Conservation (phyloP, 228 moss, liverwort and hornwort species). For the Sphagnum fallax region DNA sequence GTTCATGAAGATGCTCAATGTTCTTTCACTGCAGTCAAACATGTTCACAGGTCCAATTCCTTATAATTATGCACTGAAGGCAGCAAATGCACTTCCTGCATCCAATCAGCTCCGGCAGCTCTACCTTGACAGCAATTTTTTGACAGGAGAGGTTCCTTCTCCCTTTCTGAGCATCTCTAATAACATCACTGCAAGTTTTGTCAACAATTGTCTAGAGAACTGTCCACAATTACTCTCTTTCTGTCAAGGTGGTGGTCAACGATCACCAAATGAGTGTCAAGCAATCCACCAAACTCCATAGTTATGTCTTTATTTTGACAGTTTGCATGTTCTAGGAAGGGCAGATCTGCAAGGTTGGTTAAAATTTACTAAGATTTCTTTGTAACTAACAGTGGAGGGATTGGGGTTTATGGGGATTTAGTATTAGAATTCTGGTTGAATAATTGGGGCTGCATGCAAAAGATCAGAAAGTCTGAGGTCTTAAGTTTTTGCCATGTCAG, state of each 20-base stretch:
- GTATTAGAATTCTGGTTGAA: no score
- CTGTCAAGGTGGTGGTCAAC: constrained; percentile 47
- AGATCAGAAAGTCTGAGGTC: no score
- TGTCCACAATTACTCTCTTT: constrained; percentile 42
- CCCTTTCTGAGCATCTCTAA: constrained; percentile 36
- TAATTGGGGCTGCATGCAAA: no score
- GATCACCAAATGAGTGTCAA: constrained; percentile 4
- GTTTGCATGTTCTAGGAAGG: no score
- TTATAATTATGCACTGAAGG: constrained; percentile 40
- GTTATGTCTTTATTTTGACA: no score
- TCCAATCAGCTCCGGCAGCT: constrained; percentile 32
- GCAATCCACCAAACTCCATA: no score
- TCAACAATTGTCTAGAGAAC: constrained; percentile 46
- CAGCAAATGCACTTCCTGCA: constrained; percentile 18
- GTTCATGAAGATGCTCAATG: constrained; percentile 29
- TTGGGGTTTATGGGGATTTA: no score
- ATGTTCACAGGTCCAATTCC: constrained; percentile 49
- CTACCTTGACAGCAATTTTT: constrained; percentile 48
- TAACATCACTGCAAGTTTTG: constrained; percentile 30
- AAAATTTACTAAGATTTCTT: no score
- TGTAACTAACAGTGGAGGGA: no score
- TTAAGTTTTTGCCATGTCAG: no score
- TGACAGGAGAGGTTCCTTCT: constrained; percentile 43
- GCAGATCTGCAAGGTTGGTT: no score
- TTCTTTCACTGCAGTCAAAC: constrained; percentile 47